phyloP scores from a whole-genome alignment of 495 filamentous ascomycete species.

The Clohesyomyces aquaticus region DNA sequence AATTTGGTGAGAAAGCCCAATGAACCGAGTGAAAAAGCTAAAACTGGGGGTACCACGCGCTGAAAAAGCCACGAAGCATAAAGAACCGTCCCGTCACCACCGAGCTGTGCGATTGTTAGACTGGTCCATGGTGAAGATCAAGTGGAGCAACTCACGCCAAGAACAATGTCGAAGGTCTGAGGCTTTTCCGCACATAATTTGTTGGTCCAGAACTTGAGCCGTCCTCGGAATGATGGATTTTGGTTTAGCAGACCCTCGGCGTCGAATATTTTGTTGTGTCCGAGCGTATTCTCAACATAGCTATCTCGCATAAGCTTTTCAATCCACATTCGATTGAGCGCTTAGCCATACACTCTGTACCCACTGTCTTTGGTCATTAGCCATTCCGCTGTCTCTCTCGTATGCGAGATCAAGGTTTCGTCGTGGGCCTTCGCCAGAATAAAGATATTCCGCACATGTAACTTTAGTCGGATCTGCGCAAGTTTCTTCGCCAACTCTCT shows the following conservation, averaged over 20 bases:
- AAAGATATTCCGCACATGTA: constrained; percentile 82
- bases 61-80: constrained; percentile 98
- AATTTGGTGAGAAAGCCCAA: constrained; percentile 96
- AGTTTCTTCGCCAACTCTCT: constrained; percentile 86
- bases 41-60: constrained; percentile 88
- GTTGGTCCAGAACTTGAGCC: constrained; percentile 82
- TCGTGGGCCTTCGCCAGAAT: constrained; percentile 89
- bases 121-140: not conserved
- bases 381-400: constrained; percentile 79
- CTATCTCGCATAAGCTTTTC: constrained; percentile 32
- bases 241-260: constrained; percentile 61
- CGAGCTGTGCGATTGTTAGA: too few relatives aligned
- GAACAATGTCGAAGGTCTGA: constrained; percentile 88
- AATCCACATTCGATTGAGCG: not conserved
- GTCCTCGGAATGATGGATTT: constrained; percentile 57
- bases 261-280: constrained; percentile 72
- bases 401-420: constrained; percentile 74
- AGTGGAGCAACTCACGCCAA: constrained; percentile 58
- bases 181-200: constrained; percentile 75
- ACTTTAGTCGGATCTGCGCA: constrained; percentile 73
- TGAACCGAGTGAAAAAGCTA: constrained; percentile 89
- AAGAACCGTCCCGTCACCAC: constrained; percentile 95
- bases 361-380: constrained; percentile 66
- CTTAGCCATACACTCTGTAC: constrained; percentile 14
- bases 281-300: constrained; percentile 75